Base-by-base conservation (phyloP, 2,329 filamentous ascomycete species). In the Fusarium sulawesiense region DNA sequence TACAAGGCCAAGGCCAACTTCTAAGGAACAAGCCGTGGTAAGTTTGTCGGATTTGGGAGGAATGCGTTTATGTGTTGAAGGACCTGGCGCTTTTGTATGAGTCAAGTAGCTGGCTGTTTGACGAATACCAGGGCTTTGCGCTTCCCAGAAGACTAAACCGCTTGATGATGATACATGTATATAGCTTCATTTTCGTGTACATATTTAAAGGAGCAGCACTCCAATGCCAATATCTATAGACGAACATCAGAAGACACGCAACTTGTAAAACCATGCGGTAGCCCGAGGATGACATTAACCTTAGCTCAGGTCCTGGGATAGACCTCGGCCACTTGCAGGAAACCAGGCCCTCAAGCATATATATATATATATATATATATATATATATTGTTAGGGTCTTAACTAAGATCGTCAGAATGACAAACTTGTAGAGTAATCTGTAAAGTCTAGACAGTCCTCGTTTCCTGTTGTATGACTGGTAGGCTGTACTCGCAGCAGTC, bases 1-100 rank as follows among this genome's bases (percentile, higher is more conserved):
- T 72, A 67, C n/a, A 72, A 75, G 48, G 78, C 76, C 11, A 55
- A 69, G 9, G 72, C 74, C 27, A 81, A 81, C 76, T 81, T 80
- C 45, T 75, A 69, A 66, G 20, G n/a, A 27, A 20, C 5, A 21
- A 30, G 14, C 9, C 3, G 29, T 27, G 25, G 27, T 32, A 8
- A 27, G 11, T 30, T 30, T 16, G 18, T 54, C 21, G 3, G 25
- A 29, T 3, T 44, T 56, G 37, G 7, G 44, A 23, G 53, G 18
- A 6, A 40, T 21, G 34, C 14, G 13, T 2, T 11, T 57, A 29
- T 12, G 12, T 45, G 27, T 21, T 47, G 37, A 21, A 37, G 16
- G 7, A 41, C 10, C 16, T 41, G 6, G 6, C 4, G 4, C 13
- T 8, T 10, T 27, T 20, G 32, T 9, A 18, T 29, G 16, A n/a